phyloP scores from a whole-genome alignment of 164 flowering plant species.

The Dillenia suffruticosa region DNA sequence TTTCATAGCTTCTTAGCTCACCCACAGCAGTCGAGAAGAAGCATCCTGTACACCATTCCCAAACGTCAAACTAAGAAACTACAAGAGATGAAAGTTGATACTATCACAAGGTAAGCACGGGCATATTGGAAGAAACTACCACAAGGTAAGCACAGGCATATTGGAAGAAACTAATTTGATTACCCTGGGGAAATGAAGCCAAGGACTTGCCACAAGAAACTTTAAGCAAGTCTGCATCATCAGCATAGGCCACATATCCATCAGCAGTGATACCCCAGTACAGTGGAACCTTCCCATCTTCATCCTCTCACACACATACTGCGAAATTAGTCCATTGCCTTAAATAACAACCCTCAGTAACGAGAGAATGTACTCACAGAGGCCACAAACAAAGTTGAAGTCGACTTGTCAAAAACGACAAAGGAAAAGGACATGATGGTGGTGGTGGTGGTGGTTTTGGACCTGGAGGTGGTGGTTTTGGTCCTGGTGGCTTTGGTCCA shows the following conservation, averaged over 20 bases:
- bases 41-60: conserved; percentile 45
- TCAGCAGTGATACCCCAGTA: conserved; percentile 82
- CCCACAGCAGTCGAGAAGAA: conserved; percentile 51
- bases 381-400: conserved; percentile 59
- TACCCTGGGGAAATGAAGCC: conserved; percentile 81
- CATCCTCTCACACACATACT: conserved; percentile 13
- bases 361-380: conserved; percentile 30
- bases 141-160: no score
- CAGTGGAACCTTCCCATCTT: conserved; percentile 47
- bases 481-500: neutral
- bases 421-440: no score
- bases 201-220: conserved; percentile 70
- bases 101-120: no score
- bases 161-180: neutral
- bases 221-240: conserved; percentile 49
- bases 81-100: neutral
- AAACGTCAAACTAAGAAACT: neutral
- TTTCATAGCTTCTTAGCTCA: conserved; percentile 68
- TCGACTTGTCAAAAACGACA: conserved; percentile 57
- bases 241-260: conserved; percentile 69
- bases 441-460: neutral
- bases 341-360: neutral
- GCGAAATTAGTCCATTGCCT: neutral
- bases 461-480: neutral
- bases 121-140: no score